Evolutionary conservation across 108 stramenopile species (phyloP), one percentile per base, ranked within the genome.

Genomic region (Aurantiochytrium sp.): DNA sequence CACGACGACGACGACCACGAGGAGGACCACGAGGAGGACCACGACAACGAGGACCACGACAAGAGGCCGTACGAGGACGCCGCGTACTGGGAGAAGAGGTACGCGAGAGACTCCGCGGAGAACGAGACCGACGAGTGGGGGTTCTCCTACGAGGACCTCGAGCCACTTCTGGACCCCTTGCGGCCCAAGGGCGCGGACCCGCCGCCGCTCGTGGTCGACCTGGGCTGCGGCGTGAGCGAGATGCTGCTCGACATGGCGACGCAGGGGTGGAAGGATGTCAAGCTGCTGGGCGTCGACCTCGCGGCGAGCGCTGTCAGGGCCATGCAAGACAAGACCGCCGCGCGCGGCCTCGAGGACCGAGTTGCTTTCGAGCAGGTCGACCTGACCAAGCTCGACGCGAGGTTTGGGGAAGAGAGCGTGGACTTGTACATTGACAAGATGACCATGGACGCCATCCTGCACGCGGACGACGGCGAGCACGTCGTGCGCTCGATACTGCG

Each of bases 391-490:
- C 73, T 81, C 27, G 39, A 12, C 21, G 45, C 8, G 36, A 12
- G 39, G 17, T 48, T 81, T 12, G 42, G 2, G 12, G 8, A 22
- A 22, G 45, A 81, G 21, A 30, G 19, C 8, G 73, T 48, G 73
- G 73, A 81, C 2, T 6, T 81, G 73, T 48, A 48, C 42, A 81
- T 81, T 41, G 73, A 81, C 24, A 81, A 81, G 39, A 81, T 81
- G 73, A 81, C 73, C 45, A 81, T 81, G 73, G 73, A 81, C 24
- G 45, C 73, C 42, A 81, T 81, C 45, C 24, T 81, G 27, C 73
- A 81, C 45, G 73, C 42, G 17, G 12, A 12, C 39, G 45, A 48
- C 6, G 73, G 73, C 1, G 42, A 41, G 17, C 6, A 24, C 17
- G 2, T 48, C 0, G 73, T 3, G 19, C 19, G 12, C 12, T 6